phyloP scores from a whole-genome alignment of 2,329 filamentous ascomycete species.

The Aspergillus quadricinctus region DNA sequence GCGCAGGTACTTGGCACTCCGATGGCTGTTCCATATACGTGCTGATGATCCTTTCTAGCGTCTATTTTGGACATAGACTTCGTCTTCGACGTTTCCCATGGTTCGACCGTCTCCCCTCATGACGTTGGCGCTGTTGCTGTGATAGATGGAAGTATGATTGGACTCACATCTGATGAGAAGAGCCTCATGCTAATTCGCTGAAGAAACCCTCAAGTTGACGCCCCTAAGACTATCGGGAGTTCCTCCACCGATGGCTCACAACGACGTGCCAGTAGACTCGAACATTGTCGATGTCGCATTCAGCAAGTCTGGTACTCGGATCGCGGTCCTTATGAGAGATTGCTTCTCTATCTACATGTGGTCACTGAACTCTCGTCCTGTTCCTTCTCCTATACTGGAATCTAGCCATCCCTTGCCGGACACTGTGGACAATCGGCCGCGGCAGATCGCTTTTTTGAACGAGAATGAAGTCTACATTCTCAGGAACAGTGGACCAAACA shows the following conservation, averaged over 20 bases:
- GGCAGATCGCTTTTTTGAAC: slow-evolving; percentile 46
- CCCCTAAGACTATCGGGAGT: slow-evolving; percentile 79
- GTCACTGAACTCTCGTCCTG: slow-evolving; percentile 49
- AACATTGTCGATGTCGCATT: slow-evolving; percentile 73
- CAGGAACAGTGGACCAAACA: slow-evolving; percentile 28
- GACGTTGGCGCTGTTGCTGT: slow-evolving; percentile 79
- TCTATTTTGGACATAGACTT: slow-evolving; percentile 61
- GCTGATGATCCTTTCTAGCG: slow-evolving; percentile 23
- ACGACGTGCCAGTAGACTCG: slow-evolving; percentile 61
- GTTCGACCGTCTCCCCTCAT: slow-evolving; percentile 64
- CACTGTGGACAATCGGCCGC: slow-evolving; percentile 25
- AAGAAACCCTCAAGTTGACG: slow-evolving; percentile 70
- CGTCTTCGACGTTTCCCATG: slow-evolving; percentile 62
- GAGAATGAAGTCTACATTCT: slow-evolving; percentile 43
- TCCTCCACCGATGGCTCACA: slow-evolving; percentile 87
- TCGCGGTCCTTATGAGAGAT: slow-evolving; percentile 68
- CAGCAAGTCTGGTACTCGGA: slow-evolving; percentile 56
- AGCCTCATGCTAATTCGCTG: slow-evolving; percentile 18
- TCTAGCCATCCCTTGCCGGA: slow-evolving; percentile 35
- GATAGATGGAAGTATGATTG: slow-evolving; percentile 66
- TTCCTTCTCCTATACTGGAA: slow-evolving; percentile 34
- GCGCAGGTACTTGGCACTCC: slow-evolving; percentile 38
- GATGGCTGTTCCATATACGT: slow-evolving; percentile 4
- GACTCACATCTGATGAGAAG: background rate
- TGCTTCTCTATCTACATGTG: slow-evolving; percentile 68